Conservation (phyloP, 768 basidiomycete genomes). For the Ramaria rubella region DNA sequence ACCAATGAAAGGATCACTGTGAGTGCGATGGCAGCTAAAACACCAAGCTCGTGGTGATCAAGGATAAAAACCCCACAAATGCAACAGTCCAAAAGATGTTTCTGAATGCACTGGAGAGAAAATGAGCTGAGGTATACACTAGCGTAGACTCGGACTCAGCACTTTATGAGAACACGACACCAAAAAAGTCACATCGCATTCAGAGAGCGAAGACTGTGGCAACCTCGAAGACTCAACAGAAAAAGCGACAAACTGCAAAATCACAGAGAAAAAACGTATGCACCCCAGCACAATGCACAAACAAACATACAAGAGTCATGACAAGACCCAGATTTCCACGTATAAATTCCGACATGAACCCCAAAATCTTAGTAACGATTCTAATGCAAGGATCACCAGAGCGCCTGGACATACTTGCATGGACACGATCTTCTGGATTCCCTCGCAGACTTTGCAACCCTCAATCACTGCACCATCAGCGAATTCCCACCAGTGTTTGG, state of each 20-base stretch:
- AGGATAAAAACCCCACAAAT: conserved; percentile 43
- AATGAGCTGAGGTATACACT: conserved; percentile 28
- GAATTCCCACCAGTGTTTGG: conserved; percentile 51
- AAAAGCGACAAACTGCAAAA: too few species aligned
- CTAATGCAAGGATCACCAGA: conserved; percentile 44
- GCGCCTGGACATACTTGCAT: conserved; percentile 44
- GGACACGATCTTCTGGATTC: conserved; percentile 61
- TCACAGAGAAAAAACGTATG: too few species aligned
- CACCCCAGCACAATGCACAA: conserved; percentile 63
- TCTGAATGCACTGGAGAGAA: not conserved
- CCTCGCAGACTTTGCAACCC: conserved; percentile 44
- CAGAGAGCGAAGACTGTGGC: conserved; percentile 50
- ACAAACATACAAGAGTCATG: conserved; percentile 48
- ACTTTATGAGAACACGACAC: conserved; percentile 52
- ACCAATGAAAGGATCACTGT: conserved; percentile 40
- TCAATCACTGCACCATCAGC: conserved; percentile 48
- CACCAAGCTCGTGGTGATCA: conserved; percentile 48
- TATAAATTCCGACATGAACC: conserved; percentile 47
- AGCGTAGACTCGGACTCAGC: conserved; percentile 64
- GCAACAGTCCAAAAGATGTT: too few species aligned
- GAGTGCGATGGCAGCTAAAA: conserved; percentile 41
- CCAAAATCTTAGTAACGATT: conserved; percentile 41
- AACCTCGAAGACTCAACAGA: too few species aligned
- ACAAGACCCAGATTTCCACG: conserved; percentile 43
- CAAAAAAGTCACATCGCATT: conserved; percentile 52